Base-by-base conservation (phyloP, 345 rosid genomes). In the Litchi chinensis region DNA sequence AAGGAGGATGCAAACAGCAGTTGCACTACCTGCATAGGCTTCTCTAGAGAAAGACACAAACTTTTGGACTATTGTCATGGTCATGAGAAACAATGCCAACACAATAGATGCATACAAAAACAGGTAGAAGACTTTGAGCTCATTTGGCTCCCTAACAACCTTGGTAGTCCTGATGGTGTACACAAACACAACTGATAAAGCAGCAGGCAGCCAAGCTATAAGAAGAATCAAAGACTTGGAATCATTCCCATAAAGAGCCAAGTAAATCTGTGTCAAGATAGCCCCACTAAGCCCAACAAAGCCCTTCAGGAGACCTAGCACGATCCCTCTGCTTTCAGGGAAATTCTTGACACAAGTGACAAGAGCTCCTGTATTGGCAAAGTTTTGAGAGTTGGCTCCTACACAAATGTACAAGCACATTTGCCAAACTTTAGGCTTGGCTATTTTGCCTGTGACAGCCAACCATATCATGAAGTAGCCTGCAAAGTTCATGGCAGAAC, bases 391-490 rank as follows among this genome's bases (percentile, higher is more conserved):
- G 73, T 95, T 95, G 1, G 98, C 98, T 41, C 97, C 98, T 0
- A 92, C 74, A 68, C 95, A 93, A 52, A 93, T 92, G 80, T 91
- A 95, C 24, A 86, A 50, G 68, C 97, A 93, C 98, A 95, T 93
- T 8, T 91, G 97, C 98, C 97, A 93, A 46, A 95, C 89, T 65
- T 70, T 76, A 6, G 98, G 98, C 67, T 48, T 91, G 64, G 97
- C 76, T 5, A 95, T 91, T 76, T 69, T 86, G 0, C 87, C 88
- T 2, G 95, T 90, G 12, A 93, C 97, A 5, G 92, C 88, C 0
- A 90, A 74, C 97, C 98, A 95, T 24, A 95, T 91, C 91, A 95
- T 89, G 88, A 93, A 91, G 83, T 93, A 95, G 39, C 98, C 98
- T 0, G 73, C 79, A 39, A 95, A 95, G 76, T 93, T 95, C 90